Conservation (phyloP, 306 rosid species). For the Quercus parvula region DNA sequence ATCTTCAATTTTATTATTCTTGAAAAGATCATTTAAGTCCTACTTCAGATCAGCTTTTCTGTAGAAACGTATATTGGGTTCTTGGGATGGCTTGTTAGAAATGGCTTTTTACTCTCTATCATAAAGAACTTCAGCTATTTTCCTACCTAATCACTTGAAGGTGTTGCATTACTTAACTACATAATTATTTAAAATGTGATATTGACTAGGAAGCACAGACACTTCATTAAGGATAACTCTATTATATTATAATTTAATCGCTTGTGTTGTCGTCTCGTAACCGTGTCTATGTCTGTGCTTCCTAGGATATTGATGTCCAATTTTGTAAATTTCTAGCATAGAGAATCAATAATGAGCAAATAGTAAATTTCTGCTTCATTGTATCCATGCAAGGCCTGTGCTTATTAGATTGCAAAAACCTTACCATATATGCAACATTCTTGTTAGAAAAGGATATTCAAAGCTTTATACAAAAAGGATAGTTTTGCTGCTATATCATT, state of each 20-base stretch:
- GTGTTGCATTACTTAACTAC: background rate
- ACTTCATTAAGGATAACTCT: too few relatives aligned
- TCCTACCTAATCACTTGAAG: background rate
- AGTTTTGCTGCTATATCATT: background rate
- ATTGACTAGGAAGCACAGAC: too few relatives aligned
- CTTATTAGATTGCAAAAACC: background rate
- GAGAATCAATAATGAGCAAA: background rate
- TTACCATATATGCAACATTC: background rate
- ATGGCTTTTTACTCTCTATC: background rate
- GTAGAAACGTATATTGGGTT: background rate
- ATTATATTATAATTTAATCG: too few relatives aligned
- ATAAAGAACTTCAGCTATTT: background rate
- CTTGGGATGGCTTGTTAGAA: background rate
- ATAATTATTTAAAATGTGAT: conserved; percentile 4
- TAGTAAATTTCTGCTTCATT: background rate
- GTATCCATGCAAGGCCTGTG: background rate
- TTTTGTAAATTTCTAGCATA: conserved; percentile 7
- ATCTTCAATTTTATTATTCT: background rate
- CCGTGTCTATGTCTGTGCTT: too few relatives aligned
- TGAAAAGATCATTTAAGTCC: background rate
- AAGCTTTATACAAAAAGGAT: background rate
- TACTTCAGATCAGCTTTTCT: background rate
- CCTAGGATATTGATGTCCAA: background rate
- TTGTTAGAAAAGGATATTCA: background rate
- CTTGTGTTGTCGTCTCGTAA: too few relatives aligned